Base-by-base conservation (phyloP, 345 rosid genomes). In the Pistacia atlantica region DNA sequence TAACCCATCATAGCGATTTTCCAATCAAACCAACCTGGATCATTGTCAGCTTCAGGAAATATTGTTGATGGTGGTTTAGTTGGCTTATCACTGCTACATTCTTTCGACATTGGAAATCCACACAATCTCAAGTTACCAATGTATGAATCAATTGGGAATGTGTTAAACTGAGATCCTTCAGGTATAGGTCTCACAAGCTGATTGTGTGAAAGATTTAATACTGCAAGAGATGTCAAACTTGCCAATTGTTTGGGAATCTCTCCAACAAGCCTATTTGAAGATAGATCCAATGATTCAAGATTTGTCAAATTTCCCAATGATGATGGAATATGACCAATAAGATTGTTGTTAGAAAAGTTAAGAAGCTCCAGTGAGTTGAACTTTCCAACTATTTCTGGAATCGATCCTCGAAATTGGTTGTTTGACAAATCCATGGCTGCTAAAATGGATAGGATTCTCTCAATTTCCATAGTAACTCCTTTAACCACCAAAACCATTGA, bases 301-400 rank as follows among this genome's bases (percentile, higher is more conserved):
- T 42, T 14, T 45, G 13, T 45, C 62, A 81, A 20, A 18, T 61
- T 62, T 49, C 55, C 61, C 45, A 67, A 18, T 4, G 67, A 65
- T 8, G 60, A 10, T 17, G 78, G 75, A 31, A 77, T 77, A 4
- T 17, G 54, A 16, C 75, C 80, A 13, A 51, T 54, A 7, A 77
- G 55, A 0, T 37, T 37, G 5, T 37, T 37, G 42, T 37, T 37
- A 37, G 5, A 37, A 37, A 37, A 5, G 42, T 37, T 37, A 5
- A 37, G 42, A 37, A 37, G 42, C 0, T 37, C 5, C 0, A 37
- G 0, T 37, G 42, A 37, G 42, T 37, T 37, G 4, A 37, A 37
- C 42, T 37, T 37, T 37, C 5, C 42, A 37, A 37, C 5, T 37
- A 37, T 37, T 37, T 37, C 42, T 3, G 42, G 42, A 37, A 37